Evolutionary conservation across 192 early-diverging fungal genomes (phyloP), one percentile per base, ranked within the genome.

Genomic region (Coemansia sp.): DNA sequence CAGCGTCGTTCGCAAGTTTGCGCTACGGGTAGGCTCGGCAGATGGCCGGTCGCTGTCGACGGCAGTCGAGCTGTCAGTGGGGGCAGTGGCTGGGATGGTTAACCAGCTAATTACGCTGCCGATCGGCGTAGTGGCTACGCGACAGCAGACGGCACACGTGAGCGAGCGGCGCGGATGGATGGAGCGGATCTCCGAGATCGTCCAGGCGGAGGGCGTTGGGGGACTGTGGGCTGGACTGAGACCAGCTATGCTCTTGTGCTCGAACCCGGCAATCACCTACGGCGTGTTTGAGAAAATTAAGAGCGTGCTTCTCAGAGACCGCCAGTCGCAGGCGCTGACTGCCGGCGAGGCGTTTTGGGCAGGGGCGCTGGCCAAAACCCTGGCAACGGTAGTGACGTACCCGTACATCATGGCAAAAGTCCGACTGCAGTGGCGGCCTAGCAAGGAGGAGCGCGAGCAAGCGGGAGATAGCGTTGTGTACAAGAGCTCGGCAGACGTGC

Each of bases 321-420:
- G 84, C 53, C 51, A 75, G n/a, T 71, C 51, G 10, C 79, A 79
- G 73, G 64, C 60, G 19, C 69, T 99, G 67, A 80, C 88, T 12
- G 86, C 93, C 17, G 89, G 86, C n/a, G 85, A 95, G 68, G 91
- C 91, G n/a, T 99, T 99, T 67, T 82, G 92, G 72, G 88, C 94
- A 32, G 96, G 95, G n/a, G 98, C 97, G 11, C 51, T 97, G 27
- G 87, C 92, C 38, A 99, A 99, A 70, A 94, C 96, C 0, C 75
- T 99, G 72, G 97, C 92, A 7, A 94, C 93, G 22, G 76, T 92
- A 14, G 70, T 91, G 56, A 93, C 89, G 17, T 94, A 99, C 67
- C 96, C 97, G 24, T 99, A 98, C 70, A 99, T 99, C 75, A 98
- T 99, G 97, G 97, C 97, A 45, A 99, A 99, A 69, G 94, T 98